These are phyloP conservation scores for Aspergillus vadensis DNA, from an alignment of 2,329 filamentous ascomycete genomes.

Conservation along the genomic window DNA sequence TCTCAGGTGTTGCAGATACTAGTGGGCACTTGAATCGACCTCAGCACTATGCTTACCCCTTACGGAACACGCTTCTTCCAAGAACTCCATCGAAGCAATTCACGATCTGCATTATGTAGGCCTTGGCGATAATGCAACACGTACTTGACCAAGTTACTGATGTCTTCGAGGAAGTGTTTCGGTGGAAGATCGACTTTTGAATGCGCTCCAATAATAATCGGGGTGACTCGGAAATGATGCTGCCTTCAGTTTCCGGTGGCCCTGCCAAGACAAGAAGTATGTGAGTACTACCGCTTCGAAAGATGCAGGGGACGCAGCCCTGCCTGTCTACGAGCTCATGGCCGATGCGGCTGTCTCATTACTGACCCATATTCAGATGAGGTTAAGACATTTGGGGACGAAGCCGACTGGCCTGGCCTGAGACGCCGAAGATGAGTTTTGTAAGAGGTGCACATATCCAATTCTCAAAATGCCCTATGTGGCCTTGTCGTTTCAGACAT, in stretches of 20 bases:
- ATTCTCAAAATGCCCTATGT: not conserved
- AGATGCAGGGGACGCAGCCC: not conserved
- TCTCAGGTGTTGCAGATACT: not conserved
- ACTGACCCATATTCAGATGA: not conserved
- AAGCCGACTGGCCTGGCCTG: not conserved
- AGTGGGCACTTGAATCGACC: not conserved
- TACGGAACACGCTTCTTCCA: not conserved
- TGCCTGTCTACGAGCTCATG: not conserved
- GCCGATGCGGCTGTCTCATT: not conserved
- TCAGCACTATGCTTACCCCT: not conserved
- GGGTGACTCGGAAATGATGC: not conserved
- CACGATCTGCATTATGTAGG: constrained; percentile 4
- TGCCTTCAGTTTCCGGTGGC: not conserved
- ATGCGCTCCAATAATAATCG: not conserved
- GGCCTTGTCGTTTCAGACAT: not conserved
- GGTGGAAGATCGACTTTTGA: not conserved
- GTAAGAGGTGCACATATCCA: not conserved
- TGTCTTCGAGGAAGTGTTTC: not conserved
- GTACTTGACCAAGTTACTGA: not conserved
- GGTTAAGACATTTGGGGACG: not conserved
- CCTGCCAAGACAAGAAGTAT: constrained; percentile 3
- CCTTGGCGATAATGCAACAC: constrained; percentile 4
- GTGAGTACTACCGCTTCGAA: not conserved
- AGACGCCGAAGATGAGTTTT: not conserved
- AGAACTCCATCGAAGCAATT: not conserved